Evolutionary conservation across 2,329 filamentous ascomycete species (phyloP).

Genomic region (Neonectria magnoliae): DNA sequence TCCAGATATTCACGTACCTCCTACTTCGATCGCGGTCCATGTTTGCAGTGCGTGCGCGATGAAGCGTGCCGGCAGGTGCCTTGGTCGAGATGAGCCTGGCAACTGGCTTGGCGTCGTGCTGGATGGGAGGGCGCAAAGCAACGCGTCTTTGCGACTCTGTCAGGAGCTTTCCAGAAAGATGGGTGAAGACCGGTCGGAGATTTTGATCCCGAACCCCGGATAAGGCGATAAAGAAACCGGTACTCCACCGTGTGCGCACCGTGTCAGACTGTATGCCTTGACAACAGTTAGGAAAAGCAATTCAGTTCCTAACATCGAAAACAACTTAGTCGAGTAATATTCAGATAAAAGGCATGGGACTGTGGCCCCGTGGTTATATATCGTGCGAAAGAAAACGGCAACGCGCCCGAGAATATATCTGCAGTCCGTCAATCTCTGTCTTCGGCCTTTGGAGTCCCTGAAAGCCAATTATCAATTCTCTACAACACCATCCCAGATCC

Average conservation of each 20-base stretch:
- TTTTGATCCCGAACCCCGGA: slow-evolving; percentile 36
- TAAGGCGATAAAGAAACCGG: slow-evolving; percentile 35
- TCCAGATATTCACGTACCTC: slow-evolving; percentile 44
- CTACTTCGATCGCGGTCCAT: slow-evolving; percentile 54
- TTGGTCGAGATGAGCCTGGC: slow-evolving; percentile 7
- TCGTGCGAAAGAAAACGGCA: background rate
- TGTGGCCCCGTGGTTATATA: background rate
- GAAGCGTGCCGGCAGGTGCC: slow-evolving; percentile 25
- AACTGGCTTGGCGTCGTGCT: slow-evolving; percentile 8
- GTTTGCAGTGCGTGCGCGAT: slow-evolving; percentile 12
- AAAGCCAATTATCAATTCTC: background rate
- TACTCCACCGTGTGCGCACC: background rate
- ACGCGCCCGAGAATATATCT: background rate
- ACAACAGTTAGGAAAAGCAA: background rate
- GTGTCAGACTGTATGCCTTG: background rate
- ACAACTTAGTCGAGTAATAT: background rate
- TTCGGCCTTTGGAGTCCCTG: background rate
- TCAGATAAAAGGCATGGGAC: background rate
- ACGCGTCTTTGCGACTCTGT: slow-evolving; percentile 34
- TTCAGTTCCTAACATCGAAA: background rate
- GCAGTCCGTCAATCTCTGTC: background rate
- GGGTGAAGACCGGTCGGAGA: slow-evolving; percentile 32
- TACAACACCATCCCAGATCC: slow-evolving; percentile 2
- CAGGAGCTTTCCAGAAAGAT: slow-evolving; percentile 18
- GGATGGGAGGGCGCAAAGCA: slow-evolving; percentile 30